Base-by-base conservation (phyloP, 108 stramenopile species). In the Fistulifera solaris region DNA sequence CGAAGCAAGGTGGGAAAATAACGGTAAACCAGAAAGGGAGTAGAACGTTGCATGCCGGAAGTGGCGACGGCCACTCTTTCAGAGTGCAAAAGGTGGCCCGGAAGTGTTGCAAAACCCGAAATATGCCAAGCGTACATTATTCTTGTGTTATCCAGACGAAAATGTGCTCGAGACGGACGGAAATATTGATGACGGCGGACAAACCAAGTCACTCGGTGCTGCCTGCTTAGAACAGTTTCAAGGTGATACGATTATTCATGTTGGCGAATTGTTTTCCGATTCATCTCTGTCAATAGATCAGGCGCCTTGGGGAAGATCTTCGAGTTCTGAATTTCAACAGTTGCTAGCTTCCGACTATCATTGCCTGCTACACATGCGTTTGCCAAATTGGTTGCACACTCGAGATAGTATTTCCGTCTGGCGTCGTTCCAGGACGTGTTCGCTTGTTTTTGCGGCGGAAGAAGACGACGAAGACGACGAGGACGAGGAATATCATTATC, bases 81-180 rank as follows among this genome's bases (percentile, higher is more conserved):
- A 35, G 15, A 14, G 18, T 38, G 10, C 23, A 41, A 50, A 25
- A 17, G 91, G 87, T 54, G 91, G 86, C 27, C 85, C 91, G 11
- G 62, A 64, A 47, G 72, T 85, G n/a, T 67, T 82, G 38, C 38
- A 49, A 4, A 23, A 23, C 46, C n/a, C 56, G 40, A 59, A 79
- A 49, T 38, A 67, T 35, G 58, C 59, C 22, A 59, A 67, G 49
- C 71, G 78, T 22, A 72, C 84, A 2, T 68, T 94, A 15, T 86
- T 94, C 44, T 57, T 94, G 27, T 94, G 93, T 54, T 94, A 89
- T 73, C 86, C 88, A 44, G 93, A 94, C 47, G 88, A 89, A 76
- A 78, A 44, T 51, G 59, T 51, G 11, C 28, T 44, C 18, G 71
- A 69, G 13, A 57, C 44, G 19, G 63, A 63, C 15, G 64, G 61